phyloP scores from a whole-genome alignment of 805 yeast genomes.

The Wickerhamomyces bisporus region DNA sequence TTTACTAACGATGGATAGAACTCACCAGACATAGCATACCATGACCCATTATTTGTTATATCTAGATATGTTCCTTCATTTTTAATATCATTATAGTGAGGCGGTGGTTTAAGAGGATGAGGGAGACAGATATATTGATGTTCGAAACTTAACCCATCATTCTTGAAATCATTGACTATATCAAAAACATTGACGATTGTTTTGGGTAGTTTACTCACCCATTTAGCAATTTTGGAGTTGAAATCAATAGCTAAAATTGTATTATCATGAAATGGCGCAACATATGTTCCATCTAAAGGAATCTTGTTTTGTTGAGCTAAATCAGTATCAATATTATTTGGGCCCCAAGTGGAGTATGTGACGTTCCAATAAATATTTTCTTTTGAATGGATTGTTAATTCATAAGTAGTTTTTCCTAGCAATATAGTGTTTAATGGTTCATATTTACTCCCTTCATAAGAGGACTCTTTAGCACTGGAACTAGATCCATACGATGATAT shows the following conservation, averaged over 20 bases:
- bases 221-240: constrained; percentile 62
- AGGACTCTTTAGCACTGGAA: constrained; percentile 4
- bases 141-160: constrained; percentile 5
- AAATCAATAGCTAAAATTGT: constrained; percentile 73
- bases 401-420: constrained; percentile 70
- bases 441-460: constrained; percentile 5
- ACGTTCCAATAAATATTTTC: constrained; percentile 77
- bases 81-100: constrained; percentile 13
- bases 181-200: constrained; percentile 79
- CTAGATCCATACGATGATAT: constrained; percentile 60
- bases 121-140: constrained; percentile 50
- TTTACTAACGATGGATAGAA: constrained; percentile 78
- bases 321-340: constrained; percentile 69
- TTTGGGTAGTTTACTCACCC: constrained; percentile 73
- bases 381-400: constrained; percentile 70
- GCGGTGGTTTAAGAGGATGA: constrained; percentile 49
- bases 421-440: constrained; percentile 38
- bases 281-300: constrained; percentile 68
- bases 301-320: constrained; percentile 43
- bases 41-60: constrained; percentile 55
- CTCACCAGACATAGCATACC: constrained; percentile 81
- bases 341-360: constrained; percentile 86
- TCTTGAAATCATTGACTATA: constrained; percentile 36
- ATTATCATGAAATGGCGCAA: constrained; percentile 80
- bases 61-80: constrained; percentile 53